A percentile compares a stretch with the other conserved stretches of the same genome.
phyloP scores from a whole-genome alignment of 441 rosid species.

The Populus hybrid region DNA sequence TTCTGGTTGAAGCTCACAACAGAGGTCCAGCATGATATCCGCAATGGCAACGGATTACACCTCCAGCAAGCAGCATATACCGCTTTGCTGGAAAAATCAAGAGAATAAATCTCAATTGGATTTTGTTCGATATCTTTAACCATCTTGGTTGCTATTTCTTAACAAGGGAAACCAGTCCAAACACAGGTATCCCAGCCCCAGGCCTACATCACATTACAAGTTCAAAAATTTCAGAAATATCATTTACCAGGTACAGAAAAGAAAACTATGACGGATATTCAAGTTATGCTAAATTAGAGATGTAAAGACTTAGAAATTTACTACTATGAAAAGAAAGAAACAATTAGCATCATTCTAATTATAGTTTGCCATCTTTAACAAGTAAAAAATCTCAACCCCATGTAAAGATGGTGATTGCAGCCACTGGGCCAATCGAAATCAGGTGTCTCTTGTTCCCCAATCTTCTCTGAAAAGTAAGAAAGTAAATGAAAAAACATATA shows the following conservation, averaged over 20 bases:
- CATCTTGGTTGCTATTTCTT: no score
- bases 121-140: no score
- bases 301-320: not conserved
- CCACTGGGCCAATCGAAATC: not conserved
- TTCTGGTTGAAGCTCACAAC: no score
- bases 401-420: not conserved
- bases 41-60: no score
- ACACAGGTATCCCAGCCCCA: no score
- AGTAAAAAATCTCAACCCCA: not conserved
- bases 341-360: not conserved
- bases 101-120: not conserved
- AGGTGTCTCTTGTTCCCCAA: not conserved
- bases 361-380: not conserved
- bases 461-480: not conserved
- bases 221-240: not conserved
- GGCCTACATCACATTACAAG: not conserved
- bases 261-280: not conserved
- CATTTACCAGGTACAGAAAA: not conserved
- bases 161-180: no score
- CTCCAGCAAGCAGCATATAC: no score
- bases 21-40: no score
- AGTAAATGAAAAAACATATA: not conserved
- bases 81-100: not conserved
- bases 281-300: not conserved
- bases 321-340: not conserved